Conservation (phyloP, 495 filamentous ascomycete species). For the Gamarada debralockiae region DNA sequence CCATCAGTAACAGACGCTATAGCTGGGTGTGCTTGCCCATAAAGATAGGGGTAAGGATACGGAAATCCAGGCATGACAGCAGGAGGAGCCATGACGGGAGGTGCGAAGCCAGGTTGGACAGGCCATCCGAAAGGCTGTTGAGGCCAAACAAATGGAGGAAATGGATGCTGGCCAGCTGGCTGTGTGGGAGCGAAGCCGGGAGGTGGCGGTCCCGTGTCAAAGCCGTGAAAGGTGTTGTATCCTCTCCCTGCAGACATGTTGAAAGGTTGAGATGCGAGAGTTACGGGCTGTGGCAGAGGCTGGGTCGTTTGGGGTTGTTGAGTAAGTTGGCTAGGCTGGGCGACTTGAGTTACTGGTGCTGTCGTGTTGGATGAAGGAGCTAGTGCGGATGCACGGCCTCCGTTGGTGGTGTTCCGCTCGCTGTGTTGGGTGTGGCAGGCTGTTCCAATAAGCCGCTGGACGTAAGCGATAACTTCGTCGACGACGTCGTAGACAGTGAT, state of each 20-base stretch:
- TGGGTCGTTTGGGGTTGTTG: not conserved
- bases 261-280: too few species aligned
- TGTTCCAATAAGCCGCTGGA: conserved; percentile 6
- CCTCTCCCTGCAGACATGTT: conserved; percentile 8
- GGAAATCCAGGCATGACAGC: too few species aligned
- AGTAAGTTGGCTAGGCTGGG: not conserved
- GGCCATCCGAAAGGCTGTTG: not conserved
- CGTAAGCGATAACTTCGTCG: conserved; percentile 2
- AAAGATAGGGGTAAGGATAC: not conserved
- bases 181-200: conserved; percentile 10
- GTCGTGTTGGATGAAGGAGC: not conserved
- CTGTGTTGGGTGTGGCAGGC: not conserved
- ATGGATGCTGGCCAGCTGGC: not conserved
- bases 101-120: not conserved
- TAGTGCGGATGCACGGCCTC: not conserved
- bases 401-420: too few species aligned
- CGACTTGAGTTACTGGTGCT: not conserved
- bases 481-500: conserved; percentile 12
- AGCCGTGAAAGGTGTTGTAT: conserved; percentile 21
- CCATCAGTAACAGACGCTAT: not conserved
- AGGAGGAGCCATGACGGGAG: not conserved
- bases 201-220: conserved; percentile 17
- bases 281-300: not conserved
- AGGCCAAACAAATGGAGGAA: not conserved
- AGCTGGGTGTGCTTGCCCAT: not conserved